A percentile compares a stretch with the other conserved stretches of the same genome.
Evolutionary conservation across 768 basidiomycete genomes (phyloP).

Genomic region (Pulveroboletus sp.): DNA sequence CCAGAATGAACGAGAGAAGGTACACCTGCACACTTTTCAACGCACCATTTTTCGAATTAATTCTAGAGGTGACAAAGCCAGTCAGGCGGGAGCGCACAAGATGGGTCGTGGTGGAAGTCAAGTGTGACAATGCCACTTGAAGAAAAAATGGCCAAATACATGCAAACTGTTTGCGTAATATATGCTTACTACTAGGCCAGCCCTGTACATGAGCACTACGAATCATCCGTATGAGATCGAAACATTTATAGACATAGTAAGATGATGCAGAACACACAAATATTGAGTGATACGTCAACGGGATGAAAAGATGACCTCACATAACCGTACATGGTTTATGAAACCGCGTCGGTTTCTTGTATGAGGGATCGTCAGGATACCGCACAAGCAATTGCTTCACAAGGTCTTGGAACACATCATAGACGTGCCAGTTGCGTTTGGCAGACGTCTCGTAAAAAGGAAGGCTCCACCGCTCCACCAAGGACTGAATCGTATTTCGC

Average conservation of each 20-base stretch:
- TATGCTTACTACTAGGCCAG: too few relatives aligned
- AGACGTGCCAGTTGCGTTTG: conserved; percentile 78
- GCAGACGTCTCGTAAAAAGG: conserved; percentile 88
- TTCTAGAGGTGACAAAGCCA: neutral
- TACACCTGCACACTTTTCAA: neutral
- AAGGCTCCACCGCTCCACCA: conserved; percentile 65
- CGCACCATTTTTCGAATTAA: conserved; percentile 21
- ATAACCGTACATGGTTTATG: conserved; percentile 36
- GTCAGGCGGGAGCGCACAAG: conserved; percentile 2
- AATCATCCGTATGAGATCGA: conserved; percentile 10
- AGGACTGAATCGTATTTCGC: conserved; percentile 56
- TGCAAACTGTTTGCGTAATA: conserved; percentile 6
- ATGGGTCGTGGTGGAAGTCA: conserved; percentile 23
- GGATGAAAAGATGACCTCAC: conserved; percentile 24
- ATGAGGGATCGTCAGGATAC: conserved; percentile 49
- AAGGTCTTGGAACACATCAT: conserved; percentile 76
- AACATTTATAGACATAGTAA: neutral
- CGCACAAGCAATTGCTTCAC: conserved; percentile 68
- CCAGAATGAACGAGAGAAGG: neutral
- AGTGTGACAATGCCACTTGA: conserved; percentile 8
- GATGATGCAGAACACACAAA: neutral
- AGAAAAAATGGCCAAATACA: conserved; percentile 17
- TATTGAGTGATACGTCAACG: conserved; percentile 8
- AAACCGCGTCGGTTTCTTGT: conserved; percentile 29
- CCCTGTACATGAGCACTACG: conserved; percentile 10